phyloP scores from a whole-genome alignment of 805 yeast genomes.

The Cephaloascus albidus region DNA sequence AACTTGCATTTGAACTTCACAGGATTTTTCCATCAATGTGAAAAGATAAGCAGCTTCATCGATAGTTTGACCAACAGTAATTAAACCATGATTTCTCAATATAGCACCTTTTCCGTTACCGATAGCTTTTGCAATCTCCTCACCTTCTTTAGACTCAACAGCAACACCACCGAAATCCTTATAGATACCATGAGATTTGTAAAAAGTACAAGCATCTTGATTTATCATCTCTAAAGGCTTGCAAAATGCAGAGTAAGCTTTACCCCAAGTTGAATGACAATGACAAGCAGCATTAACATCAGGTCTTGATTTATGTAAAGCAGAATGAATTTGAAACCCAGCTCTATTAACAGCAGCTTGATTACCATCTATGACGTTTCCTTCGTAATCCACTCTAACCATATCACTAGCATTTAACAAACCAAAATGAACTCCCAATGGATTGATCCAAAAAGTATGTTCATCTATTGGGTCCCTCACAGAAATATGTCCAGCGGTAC shows the following conservation, averaged over 20 bases:
- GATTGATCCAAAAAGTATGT: constrained; percentile 84
- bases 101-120: constrained; percentile 52
- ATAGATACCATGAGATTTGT: constrained; percentile 59
- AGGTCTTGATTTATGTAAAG: constrained; percentile 57
- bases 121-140: constrained; percentile 47
- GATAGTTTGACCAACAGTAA: constrained; percentile 62
- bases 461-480: constrained; percentile 77
- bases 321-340: constrained; percentile 64
- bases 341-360: constrained; percentile 52
- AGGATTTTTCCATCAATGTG: constrained; percentile 52
- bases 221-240: constrained; percentile 67
- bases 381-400: constrained; percentile 55
- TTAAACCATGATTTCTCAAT: constrained; percentile 63
- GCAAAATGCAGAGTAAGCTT: constrained; percentile 58
- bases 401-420: constrained; percentile 50
- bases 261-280: constrained; percentile 57
- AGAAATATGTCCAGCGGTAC: constrained; percentile 81
- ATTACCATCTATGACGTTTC: constrained; percentile 54
- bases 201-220: constrained; percentile 67
- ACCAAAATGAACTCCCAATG: constrained; percentile 71
- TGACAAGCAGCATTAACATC: constrained; percentile 69
- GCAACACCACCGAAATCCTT: constrained; percentile 74
- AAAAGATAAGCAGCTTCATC: constrained; percentile 69
- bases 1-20: constrained; percentile 57
- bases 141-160: constrained; percentile 54